A percentile compares a stretch with the other conserved stretches of the same genome.
These are phyloP conservation scores for Leccinum fallax DNA, from an alignment of 1,284 basidiomycete species.

Conservation along the genomic window DNA sequence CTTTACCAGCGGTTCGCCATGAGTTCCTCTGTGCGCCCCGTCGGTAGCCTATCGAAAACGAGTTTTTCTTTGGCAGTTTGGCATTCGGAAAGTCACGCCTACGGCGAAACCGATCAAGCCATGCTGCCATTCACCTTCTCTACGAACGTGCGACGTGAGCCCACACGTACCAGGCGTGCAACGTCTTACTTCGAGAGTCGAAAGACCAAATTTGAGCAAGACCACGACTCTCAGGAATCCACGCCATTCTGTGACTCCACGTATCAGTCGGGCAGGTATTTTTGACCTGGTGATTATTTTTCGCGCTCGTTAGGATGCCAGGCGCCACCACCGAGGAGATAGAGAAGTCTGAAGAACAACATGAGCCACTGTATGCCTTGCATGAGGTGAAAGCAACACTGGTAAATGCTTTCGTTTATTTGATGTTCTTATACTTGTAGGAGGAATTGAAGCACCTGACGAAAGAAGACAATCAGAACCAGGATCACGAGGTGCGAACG, in stretches of 20 bases:
- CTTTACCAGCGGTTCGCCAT: too few relatives aligned
- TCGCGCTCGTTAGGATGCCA: not conserved
- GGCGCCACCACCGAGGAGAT: not conserved
- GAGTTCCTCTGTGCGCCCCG: too few relatives aligned
- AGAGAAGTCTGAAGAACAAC: not conserved
- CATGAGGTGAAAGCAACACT: constrained; percentile 7
- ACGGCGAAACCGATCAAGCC: too few relatives aligned
- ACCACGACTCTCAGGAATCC: not conserved
- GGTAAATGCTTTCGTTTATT: not conserved
- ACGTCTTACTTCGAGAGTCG: too few relatives aligned
- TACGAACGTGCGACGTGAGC: too few relatives aligned
- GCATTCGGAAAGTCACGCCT: too few relatives aligned
- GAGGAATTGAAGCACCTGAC: constrained; percentile 13
- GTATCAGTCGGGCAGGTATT: not conserved
- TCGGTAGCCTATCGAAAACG: too few relatives aligned
- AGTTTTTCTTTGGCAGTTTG: too few relatives aligned
- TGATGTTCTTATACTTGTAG: not conserved
- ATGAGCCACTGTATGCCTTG: constrained; percentile 9
- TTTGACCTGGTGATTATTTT: not conserved
- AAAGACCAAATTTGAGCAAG: too few relatives aligned
- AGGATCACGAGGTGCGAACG: constrained; percentile 45
- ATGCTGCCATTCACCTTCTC: too few relatives aligned
- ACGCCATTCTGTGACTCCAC: not conserved
- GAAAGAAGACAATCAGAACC: constrained; percentile 9
- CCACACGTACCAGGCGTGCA: too few relatives aligned